Evolutionary conservation across 345 rosid genomes (phyloP).

Genomic region (Kandelia obovata): DNA sequence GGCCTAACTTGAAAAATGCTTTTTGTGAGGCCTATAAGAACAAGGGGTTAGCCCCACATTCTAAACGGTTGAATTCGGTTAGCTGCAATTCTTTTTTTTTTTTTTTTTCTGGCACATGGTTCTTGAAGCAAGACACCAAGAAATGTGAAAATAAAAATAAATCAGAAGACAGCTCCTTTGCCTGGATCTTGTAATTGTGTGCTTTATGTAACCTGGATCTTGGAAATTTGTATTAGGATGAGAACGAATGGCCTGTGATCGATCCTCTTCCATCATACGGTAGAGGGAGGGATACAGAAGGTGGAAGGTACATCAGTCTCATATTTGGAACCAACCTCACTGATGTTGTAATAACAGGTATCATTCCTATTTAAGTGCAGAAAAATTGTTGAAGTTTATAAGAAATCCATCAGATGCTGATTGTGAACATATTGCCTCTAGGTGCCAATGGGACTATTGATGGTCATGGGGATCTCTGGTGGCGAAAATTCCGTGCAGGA

Average conservation of each 20-base stretch:
- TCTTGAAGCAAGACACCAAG: no score
- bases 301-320: conserved; percentile 44
- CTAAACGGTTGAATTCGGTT: conserved; percentile 1
- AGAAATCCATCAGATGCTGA: background rate
- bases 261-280: conserved; percentile 50
- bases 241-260: conserved; percentile 34
- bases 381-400: background rate
- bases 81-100: no score
- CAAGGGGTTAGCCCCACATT: background rate
- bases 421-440: background rate
- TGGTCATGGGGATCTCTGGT: conserved; percentile 47
- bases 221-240: conserved; percentile 25
- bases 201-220: background rate
- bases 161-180: background rate
- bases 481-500: conserved; percentile 33
- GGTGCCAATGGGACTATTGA: conserved; percentile 48
- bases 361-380: background rate
- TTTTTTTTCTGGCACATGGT: no score
- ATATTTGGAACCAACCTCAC: conserved; percentile 44
- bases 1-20: background rate
- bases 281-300: conserved; percentile 44
- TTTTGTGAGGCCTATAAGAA: background rate
- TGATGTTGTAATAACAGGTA: conserved; percentile 43
- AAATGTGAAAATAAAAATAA: no score
- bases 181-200: background rate